These are phyloP conservation scores for Anthostomella pinea DNA, from an alignment of 2,329 filamentous ascomycete species.

Conservation along the genomic window DNA sequence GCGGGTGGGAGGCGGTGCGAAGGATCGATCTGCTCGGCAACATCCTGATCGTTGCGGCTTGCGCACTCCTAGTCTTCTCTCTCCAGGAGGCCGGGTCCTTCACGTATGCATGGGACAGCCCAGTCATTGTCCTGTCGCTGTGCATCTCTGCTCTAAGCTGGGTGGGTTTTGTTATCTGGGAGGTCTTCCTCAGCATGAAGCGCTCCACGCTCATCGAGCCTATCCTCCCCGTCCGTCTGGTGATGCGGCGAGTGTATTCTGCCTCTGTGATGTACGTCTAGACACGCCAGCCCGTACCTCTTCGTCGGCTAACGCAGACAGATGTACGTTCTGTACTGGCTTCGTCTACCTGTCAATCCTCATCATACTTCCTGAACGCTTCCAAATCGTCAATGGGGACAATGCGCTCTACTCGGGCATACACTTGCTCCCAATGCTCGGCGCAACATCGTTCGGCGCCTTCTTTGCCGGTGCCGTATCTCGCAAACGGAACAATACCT, in stretches of 20 bases:
- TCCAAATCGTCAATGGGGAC: slow-evolving; percentile 57
- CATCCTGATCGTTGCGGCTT: slow-evolving; percentile 48
- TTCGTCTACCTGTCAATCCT: slow-evolving; percentile 58
- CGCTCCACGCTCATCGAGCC: slow-evolving; percentile 43
- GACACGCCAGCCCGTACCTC: background rate
- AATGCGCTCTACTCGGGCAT: slow-evolving; percentile 53
- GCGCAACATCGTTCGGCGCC: slow-evolving; percentile 54
- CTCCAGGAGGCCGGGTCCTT: slow-evolving; percentile 56
- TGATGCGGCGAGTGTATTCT: slow-evolving; percentile 48
- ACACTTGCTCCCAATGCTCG: slow-evolving; percentile 57
- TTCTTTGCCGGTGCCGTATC: slow-evolving; percentile 54
- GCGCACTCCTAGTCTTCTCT: slow-evolving; percentile 53
- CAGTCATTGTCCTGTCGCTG: slow-evolving; percentile 48
- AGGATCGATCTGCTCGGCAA: slow-evolving; percentile 54
- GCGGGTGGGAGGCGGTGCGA: slow-evolving; percentile 41
- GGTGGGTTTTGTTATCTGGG: slow-evolving; percentile 50
- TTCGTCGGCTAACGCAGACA: slow-evolving; percentile 23
- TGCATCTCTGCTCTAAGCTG: slow-evolving; percentile 47
- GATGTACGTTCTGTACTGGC: slow-evolving; percentile 55
- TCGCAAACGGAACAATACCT: slow-evolving; percentile 52
- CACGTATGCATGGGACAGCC: slow-evolving; percentile 49
- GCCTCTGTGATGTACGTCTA: slow-evolving; percentile 47
- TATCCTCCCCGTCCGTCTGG: slow-evolving; percentile 52
- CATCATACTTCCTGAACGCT: slow-evolving; percentile 57
- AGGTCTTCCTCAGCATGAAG: slow-evolving; percentile 41